Conservation (phyloP, 2,329 filamentous ascomycete genomes). For the Lizonia empirigonia region DNA sequence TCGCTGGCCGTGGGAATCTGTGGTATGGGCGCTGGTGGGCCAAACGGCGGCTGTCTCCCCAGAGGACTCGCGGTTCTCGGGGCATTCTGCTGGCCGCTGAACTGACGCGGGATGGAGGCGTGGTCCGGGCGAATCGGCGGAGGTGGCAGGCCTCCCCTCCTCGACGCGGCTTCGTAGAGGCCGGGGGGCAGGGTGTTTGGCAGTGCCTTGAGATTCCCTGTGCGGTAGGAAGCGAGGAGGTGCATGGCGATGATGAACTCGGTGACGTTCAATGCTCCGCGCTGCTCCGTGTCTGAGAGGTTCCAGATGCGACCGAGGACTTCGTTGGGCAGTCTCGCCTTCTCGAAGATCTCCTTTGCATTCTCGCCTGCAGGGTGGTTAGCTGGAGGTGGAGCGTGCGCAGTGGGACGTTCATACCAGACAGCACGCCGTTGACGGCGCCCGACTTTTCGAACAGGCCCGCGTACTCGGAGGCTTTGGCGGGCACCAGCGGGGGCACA, state of each 20-base stretch:
- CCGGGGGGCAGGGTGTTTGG: conserved; percentile 81
- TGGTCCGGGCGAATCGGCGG: conserved; percentile 55
- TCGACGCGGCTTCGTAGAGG: conserved; percentile 86
- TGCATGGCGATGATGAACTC: conserved; percentile 99
- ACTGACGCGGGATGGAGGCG: conserved; percentile 77
- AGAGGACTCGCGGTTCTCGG: conserved; percentile 65
- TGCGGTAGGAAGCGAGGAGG: conserved; percentile 88
- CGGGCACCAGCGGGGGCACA: conserved; percentile 84
- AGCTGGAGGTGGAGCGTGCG: background rate
- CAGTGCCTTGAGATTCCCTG: conserved; percentile 76
- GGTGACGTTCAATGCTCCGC: conserved; percentile 81
- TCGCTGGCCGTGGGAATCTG: conserved; percentile 65
- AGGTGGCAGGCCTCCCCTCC: conserved; percentile 57
- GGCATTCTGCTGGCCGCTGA: conserved; percentile 67
- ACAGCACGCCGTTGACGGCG: conserved; percentile 75
- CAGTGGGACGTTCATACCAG: conserved; percentile 54
- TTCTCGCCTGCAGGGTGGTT: conserved; percentile 66
- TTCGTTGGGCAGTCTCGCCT: conserved; percentile 87
- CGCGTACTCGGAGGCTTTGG: conserved; percentile 88
- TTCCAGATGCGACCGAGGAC: conserved; percentile 95
- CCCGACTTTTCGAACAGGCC: conserved; percentile 89
- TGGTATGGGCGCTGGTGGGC: conserved; percentile 57
- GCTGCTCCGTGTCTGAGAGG: conserved; percentile 89
- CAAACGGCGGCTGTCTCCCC: conserved; percentile 55
- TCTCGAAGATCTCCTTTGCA: conserved; percentile 94